Evolutionary conservation across 1,284 basidiomycete species (phyloP), one percentile per base, ranked within the genome.

Genomic region (Malassezia caprae): DNA sequence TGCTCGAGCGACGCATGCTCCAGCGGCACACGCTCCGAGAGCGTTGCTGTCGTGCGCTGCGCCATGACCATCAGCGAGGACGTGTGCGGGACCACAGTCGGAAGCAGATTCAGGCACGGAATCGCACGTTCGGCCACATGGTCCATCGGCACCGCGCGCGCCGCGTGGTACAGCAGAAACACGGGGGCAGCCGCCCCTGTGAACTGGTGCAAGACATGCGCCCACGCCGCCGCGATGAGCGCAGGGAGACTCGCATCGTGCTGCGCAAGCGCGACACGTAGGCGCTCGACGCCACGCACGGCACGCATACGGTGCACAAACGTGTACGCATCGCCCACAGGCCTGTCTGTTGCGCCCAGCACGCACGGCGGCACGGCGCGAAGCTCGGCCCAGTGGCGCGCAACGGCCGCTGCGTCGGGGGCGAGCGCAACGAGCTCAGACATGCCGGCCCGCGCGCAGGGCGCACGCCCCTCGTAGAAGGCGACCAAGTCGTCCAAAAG

Each of bases 121-220:
- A 57, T 60, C 34, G 62, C 63, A 8, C 62, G 54, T 13, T 45
- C 51, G 12, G 65, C 66, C 24, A 64, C 53, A 39, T 55, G 49
- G 11, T 59, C 58, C 19, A 66, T 58, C 0, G 40, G 28, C 8
- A 43, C 26, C 7, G 62, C 57, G 13, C 68, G 61, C 5, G 61
- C 68, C 10, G 59, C 53, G 17, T 66, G 67, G 37, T 59, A 63
- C 41, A 71, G 26, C 2, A 64, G 65, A 42, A 71, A 63, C 31
- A 62, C 35, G 0, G 62, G 59, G 7, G 31, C 11, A 1, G 28
- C 31, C 19, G 21, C 23, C 10, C 26, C 44, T 5, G 57, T 17
- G 1, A 31, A 37, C 24, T 53, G 47, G 3, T 47, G 53, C 8
- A 67, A 46, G 11, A 59, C 48, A 11, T 44, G 48, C 21, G 65